These are phyloP conservation scores for Solanum bulbocastanum DNA, from an alignment of 257 asterid species.

Conservation along the genomic window DNA sequence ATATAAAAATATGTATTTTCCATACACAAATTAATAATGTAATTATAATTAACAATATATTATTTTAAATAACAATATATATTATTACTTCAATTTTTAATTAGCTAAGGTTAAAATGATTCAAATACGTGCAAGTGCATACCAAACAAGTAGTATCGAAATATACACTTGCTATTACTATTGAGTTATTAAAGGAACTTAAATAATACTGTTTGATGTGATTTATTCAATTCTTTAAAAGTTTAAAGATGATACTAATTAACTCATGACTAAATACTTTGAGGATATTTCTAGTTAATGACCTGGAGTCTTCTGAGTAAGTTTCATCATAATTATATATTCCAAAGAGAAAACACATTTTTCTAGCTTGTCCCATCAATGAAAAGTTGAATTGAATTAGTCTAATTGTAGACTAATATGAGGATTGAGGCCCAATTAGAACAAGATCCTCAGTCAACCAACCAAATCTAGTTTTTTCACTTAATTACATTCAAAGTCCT, in stretches of 20 bases:
- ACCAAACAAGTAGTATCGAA: neutral
- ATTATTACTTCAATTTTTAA: neutral
- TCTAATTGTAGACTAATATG: neutral
- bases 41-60: neutral
- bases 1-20: neutral
- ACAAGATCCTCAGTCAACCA: neutral
- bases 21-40: neutral
- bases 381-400: neutral
- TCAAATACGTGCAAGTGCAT: neutral
- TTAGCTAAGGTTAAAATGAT: neutral
- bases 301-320: neutral
- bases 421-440: neutral
- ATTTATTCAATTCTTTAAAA: neutral
- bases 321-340: neutral
- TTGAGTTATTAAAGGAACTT: neutral
- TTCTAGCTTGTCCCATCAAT: neutral
- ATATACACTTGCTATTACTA: neutral
- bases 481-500: neutral
- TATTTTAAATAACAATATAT: neutral
- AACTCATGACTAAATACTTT: neutral
- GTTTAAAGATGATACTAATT: neutral
- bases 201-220: neutral
- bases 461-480: neutral
- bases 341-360: neutral
- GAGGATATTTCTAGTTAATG: neutral